Percentiles rank a stretch among this genome's conserved stretches.
Conservation (phyloP, 2,329 filamentous ascomycete genomes). For the Penicillium rolfsii region DNA sequence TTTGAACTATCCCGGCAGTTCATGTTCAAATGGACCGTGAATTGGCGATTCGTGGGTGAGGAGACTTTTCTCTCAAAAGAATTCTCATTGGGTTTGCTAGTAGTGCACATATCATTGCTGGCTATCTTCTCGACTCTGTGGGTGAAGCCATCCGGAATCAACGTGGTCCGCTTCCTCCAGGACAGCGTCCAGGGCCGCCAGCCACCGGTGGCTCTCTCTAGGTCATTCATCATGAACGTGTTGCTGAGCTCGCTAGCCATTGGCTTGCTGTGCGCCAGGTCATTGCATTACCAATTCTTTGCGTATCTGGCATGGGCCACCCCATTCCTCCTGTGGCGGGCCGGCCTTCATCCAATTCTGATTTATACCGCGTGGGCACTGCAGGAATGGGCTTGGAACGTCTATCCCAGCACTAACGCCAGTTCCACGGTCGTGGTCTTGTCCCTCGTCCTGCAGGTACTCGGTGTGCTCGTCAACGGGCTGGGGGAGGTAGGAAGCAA, state of each 20-base stretch:
- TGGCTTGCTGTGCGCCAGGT: constrained; percentile 82
- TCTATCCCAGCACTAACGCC: constrained; percentile 75
- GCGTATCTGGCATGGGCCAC: constrained; percentile 88
- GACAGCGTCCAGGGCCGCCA: constrained; percentile 57
- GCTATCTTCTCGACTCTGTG: constrained; percentile 69
- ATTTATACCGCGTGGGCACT: constrained; percentile 71
- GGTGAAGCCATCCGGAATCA: constrained; percentile 68
- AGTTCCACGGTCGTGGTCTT: constrained; percentile 72
- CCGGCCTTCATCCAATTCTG: constrained; percentile 67
- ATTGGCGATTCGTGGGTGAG: constrained; percentile 95
- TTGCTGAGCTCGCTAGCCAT: constrained; percentile 76
- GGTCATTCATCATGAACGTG: constrained; percentile 73
- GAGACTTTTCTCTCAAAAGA: constrained; percentile 71
- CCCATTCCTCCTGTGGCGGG: constrained; percentile 83
- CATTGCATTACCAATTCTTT: constrained; percentile 94
- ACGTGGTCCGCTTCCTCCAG: constrained; percentile 58
- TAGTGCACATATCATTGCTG: constrained; percentile 67
- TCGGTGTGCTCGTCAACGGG: constrained; percentile 59
- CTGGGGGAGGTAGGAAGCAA: constrained; percentile 28
- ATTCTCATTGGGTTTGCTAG: constrained; percentile 71
- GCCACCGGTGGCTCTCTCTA: constrained; percentile 64
- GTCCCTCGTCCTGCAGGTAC: constrained; percentile 68
- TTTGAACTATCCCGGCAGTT: constrained; percentile 93
- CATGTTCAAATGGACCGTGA: constrained; percentile 97
- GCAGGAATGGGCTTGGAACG: constrained; percentile 94